Percentiles rank a stretch among this genome's conserved stretches.
Conservation (phyloP, 2,329 filamentous ascomycete genomes). For the Neospermospora avenae region DNA sequence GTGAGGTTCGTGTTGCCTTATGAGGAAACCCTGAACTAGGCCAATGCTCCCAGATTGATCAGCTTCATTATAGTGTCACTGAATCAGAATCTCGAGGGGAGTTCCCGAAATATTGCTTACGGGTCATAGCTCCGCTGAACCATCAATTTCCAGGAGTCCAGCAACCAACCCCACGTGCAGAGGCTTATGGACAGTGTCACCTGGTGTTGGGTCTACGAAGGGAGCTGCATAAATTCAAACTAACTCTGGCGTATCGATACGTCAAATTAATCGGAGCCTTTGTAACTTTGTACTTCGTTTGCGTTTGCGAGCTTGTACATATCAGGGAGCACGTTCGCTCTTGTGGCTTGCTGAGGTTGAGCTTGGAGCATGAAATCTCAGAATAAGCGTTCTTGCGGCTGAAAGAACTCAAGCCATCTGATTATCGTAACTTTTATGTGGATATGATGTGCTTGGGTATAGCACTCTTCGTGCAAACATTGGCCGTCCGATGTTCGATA, state of each 20-base stretch:
- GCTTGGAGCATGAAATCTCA: neutral
- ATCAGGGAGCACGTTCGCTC: neutral
- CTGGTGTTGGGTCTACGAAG: slow-evolving; percentile 8
- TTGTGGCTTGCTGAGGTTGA: neutral
- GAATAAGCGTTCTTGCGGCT: slow-evolving; percentile 1
- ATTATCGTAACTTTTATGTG: neutral
- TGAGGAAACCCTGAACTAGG: no score
- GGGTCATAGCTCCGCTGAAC: no score
- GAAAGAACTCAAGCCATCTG: neutral
- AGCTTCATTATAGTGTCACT: no score
- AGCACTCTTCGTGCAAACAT: no score
- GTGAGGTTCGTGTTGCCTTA: no score
- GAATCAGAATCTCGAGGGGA: no score
- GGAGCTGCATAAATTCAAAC: slow-evolving; percentile 3
- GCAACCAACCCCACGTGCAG: slow-evolving; percentile 5
- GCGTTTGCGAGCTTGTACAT: slow-evolving; percentile 1
- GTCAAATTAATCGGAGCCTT: neutral
- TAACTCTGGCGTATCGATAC: neutral
- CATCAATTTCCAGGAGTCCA: neutral
- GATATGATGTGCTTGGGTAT: no score
- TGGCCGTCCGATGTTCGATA: no score
- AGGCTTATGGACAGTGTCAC: no score
- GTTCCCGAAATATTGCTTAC: no score
- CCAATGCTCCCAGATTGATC: no score
- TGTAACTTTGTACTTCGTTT: neutral